phyloP scores from a whole-genome alignment of 305 asterid species.

The Fraxinus velutina region DNA sequence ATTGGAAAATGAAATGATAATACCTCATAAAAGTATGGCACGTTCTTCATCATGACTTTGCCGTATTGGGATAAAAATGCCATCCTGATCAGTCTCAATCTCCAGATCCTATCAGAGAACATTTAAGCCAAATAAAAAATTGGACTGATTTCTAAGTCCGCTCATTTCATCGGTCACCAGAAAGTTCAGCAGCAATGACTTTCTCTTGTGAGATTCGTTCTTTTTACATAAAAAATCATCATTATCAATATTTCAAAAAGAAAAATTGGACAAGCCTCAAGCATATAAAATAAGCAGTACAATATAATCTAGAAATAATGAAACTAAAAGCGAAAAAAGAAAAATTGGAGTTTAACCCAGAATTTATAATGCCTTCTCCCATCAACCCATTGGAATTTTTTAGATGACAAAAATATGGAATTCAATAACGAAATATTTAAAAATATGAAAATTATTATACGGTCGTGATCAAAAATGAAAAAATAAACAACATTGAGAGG shows the following conservation, averaged over 20 bases:
- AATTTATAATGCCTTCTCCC: not conserved
- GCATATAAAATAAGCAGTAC: not conserved
- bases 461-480: not conserved
- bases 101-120: not conserved
- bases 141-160: not conserved
- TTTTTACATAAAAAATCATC: not conserved
- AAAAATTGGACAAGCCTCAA: not conserved
- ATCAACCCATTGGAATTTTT: not conserved
- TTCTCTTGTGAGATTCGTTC: not conserved
- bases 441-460: not conserved
- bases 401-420: not conserved
- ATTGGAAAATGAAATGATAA: slow-evolving; percentile 17
- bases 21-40: slow-evolving; percentile 15
- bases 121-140: not conserved
- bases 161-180: not conserved
- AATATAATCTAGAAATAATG: not conserved
- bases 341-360: not conserved
- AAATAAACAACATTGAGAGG: not conserved
- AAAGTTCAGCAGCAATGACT: slow-evolving; percentile 7
- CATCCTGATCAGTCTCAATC: not conserved
- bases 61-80: not conserved
- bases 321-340: not conserved
- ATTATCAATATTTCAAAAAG: not conserved
- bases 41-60: slow-evolving; percentile 3
- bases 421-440: not conserved